phyloP scores from a whole-genome alignment of 331 rosid genomes.

The Phaseolus coccineus region DNA sequence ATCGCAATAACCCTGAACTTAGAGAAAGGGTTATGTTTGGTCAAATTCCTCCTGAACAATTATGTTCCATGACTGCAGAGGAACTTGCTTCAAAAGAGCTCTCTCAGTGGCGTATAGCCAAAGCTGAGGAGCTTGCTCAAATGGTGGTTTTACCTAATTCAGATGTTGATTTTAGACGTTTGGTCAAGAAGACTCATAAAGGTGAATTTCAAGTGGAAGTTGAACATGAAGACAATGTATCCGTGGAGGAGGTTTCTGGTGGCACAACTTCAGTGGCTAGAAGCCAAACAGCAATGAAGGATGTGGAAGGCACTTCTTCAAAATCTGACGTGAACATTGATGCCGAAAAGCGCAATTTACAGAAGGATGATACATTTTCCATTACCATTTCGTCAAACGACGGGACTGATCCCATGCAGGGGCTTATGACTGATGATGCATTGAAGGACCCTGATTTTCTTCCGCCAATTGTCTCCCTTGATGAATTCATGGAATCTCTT shows the following conservation, averaged over 20 bases:
- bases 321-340: conserved; percentile 49
- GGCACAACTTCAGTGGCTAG: conserved; percentile 54
- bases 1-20: conserved; percentile 91
- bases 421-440: conserved; percentile 80
- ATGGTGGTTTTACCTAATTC: conserved; percentile 94
- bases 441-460: conserved; percentile 81
- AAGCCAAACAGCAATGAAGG: conserved; percentile 53
- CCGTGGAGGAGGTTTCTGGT: conserved; percentile 72
- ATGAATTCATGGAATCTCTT: conserved; percentile 96
- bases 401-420: conserved; percentile 78
- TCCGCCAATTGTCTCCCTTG: conserved; percentile 88
- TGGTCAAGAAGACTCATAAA: conserved; percentile 95
- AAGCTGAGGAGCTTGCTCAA: conserved; percentile 97
- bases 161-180: conserved; percentile 84
- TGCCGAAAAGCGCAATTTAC: conserved; percentile 52
- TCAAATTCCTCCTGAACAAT: conserved; percentile 75
- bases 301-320: conserved; percentile 44
- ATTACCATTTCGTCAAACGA: conserved; percentile 75
- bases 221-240: conserved; percentile 68
- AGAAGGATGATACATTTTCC: conserved; percentile 52
- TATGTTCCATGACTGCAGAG: conserved; percentile 97
- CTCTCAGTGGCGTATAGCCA: conserved; percentile 97
- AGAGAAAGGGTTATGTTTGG: conserved; percentile 94
- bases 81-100: conserved; percentile 99
- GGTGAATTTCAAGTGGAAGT: conserved; percentile 98